Base-by-base conservation (phyloP, 768 basidiomycete genomes). In the Mycena belliarum region DNA sequence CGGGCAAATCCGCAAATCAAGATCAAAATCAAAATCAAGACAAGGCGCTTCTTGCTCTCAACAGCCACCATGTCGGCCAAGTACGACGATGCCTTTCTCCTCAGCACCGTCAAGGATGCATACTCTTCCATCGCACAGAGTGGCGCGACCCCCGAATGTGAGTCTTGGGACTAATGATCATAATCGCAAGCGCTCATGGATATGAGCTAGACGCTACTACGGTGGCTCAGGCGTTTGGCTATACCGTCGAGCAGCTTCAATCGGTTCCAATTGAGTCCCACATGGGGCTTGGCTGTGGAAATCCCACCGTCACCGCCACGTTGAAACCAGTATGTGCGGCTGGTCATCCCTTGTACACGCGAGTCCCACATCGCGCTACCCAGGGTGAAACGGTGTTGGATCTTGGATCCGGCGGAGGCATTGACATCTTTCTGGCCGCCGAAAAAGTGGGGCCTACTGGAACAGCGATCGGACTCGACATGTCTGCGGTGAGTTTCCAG, bases 381-480 rank as follows among this genome's bases (percentile, higher is more conserved):
- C 18, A 84, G 83, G 84, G 84, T 43, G 84, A 86, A 68, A 72
- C 66, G 1, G 77, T 85, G 4, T 65, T 87, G 2, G 81, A 86
- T 65, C 73, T 87, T 8, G 85, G 84, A 9, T 82, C 77, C 3
- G 83, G 85, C 1, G 82, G 77, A 2, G 85, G 85, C 0, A 71
- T 82, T 12, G 82, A 86, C 59, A 73, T 85, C 28, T 76, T 86
- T 48, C 73, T 84, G 11, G 80, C 83, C 0, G 82, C 82, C 2
- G 52, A 65, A 0, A 79, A 78, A 59, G 78, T 82, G 4, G 85
- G 85, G 4, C 68, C 74, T 0, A 69, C 58, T 0, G 85, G 85
- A 3, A 73, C 75, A 57, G 83, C 68, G 2, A 74, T 86, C n/a
- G 84, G 85, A 0, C 59, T 86, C 4, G 85, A 86, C 51, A 74